Evolutionary conservation across 768 basidiomycete genomes (phyloP).

Genomic region (Leccinum truebloodii): DNA sequence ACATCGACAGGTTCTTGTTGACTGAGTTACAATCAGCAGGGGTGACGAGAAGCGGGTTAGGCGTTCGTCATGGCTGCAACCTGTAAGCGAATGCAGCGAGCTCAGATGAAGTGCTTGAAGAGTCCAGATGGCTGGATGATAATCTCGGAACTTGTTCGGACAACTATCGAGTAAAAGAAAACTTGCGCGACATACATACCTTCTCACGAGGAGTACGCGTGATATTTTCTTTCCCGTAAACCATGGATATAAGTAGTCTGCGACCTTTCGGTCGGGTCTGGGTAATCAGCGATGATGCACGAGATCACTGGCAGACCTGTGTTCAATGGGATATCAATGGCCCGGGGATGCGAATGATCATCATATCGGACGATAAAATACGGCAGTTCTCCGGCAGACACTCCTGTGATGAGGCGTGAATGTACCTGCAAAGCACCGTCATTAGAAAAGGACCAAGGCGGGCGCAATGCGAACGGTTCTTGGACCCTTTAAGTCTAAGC

Average conservation of each 20-base stretch:
- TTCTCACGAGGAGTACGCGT: neutral
- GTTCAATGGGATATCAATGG: neutral
- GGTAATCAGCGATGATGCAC: neutral
- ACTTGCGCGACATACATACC: neutral
- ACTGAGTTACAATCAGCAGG: neutral
- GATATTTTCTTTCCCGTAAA: neutral
- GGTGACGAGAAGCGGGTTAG: neutral
- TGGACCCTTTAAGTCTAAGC: no score
- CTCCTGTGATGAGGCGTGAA: neutral
- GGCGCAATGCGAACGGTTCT: neutral
- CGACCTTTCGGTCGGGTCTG: neutral
- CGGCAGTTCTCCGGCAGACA: neutral
- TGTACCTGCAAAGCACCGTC: neutral
- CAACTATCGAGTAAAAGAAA: neutral
- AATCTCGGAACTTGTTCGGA: neutral
- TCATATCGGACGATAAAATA: neutral
- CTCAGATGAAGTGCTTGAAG: neutral
- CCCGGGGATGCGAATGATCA: no score
- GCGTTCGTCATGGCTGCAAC: neutral
- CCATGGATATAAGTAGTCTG: neutral
- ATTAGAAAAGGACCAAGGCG: neutral
- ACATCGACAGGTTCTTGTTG: neutral
- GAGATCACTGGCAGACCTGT: neutral
- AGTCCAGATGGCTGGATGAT: neutral
- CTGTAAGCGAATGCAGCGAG: neutral